These are phyloP conservation scores for Calocera cornea DNA, from an alignment of 768 basidiomycete genomes.

Conservation along the genomic window DNA sequence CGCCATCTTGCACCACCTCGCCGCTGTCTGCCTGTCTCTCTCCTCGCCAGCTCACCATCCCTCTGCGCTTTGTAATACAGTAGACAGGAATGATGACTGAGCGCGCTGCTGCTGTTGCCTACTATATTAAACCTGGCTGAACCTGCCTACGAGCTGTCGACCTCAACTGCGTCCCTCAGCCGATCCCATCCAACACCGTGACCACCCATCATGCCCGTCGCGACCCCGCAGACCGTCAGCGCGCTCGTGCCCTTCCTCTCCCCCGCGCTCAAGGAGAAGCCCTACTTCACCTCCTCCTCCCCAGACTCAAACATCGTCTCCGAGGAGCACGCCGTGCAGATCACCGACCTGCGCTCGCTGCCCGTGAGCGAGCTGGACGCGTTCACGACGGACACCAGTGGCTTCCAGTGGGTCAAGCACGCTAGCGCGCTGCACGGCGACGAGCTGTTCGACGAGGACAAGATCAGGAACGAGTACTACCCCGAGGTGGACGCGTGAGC, in stretches of 20 bases:
- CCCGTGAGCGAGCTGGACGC: conserved; percentile 5
- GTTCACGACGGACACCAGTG: conserved; percentile 29
- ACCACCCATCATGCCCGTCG: not conserved
- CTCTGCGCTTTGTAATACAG: no score
- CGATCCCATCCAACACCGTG: no score
- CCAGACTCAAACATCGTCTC: conserved; percentile 6
- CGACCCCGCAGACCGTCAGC: not conserved
- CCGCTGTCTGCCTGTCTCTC: no score
- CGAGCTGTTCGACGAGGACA: not conserved
- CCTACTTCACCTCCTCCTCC: not conserved
- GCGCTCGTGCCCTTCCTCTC: conserved; percentile 8
- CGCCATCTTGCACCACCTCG: no score
- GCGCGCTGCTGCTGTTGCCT: no score
- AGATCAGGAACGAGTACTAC: not conserved
- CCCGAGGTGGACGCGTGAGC: not conserved
- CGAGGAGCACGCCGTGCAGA: not conserved
- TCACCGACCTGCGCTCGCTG: conserved; percentile 14
- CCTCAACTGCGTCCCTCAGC: no score
- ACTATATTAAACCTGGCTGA: no score
- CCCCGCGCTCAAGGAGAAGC: conserved; percentile 7
- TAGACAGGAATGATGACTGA: no score
- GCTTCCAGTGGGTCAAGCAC: conserved; percentile 30
- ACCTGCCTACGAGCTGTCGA: no score
- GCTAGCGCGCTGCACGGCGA: conserved; percentile 21
- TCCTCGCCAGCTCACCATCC: no score